Conservation (phyloP, 371 early-diverging fungal genomes). For the Syncephalastrum racemosum region DNA sequence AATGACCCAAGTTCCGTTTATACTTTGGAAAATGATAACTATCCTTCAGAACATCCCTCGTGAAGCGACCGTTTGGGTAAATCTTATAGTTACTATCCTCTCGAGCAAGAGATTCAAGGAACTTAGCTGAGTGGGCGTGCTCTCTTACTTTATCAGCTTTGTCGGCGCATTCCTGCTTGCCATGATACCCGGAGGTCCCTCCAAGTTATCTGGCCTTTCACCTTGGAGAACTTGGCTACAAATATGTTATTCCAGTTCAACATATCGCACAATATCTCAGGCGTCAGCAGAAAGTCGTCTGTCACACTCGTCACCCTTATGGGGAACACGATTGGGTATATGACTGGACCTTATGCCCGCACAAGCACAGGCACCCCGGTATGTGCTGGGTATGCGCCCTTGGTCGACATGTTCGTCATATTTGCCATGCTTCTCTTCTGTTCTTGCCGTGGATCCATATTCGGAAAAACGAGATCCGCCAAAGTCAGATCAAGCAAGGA, state of each 20-base stretch:
- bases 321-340: slow-evolving; percentile 17
- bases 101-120: slow-evolving; percentile 10
- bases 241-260: slow-evolving; percentile 14
- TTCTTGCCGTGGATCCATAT: slow-evolving; percentile 12
- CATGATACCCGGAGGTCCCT: slow-evolving; percentile 13
- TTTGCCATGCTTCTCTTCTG: slow-evolving; percentile 12
- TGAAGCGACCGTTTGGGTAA: slow-evolving; percentile 10
- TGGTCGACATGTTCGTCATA: slow-evolving; percentile 7
- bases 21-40: slow-evolving; percentile 9
- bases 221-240: slow-evolving; percentile 11
- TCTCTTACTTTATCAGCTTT: slow-evolving; percentile 1
- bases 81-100: slow-evolving; percentile 12
- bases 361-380: slow-evolving; percentile 17
- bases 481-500: slow-evolving; percentile 4
- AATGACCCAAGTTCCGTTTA: too few species aligned
- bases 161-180: slow-evolving; percentile 18
- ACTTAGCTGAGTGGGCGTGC: slow-evolving; percentile 2
- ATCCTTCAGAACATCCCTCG: slow-evolving; percentile 15
- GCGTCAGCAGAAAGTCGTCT: slow-evolving; percentile 21
- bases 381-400: slow-evolving; percentile 26
- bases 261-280: slow-evolving; percentile 19
- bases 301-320: slow-evolving; percentile 13
- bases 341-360: slow-evolving; percentile 16
- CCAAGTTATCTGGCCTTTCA: slow-evolving; percentile 18
- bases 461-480: slow-evolving; percentile 3